phyloP scores from a whole-genome alignment of 805 yeast species.

The Monosporozyma siamensis region DNA sequence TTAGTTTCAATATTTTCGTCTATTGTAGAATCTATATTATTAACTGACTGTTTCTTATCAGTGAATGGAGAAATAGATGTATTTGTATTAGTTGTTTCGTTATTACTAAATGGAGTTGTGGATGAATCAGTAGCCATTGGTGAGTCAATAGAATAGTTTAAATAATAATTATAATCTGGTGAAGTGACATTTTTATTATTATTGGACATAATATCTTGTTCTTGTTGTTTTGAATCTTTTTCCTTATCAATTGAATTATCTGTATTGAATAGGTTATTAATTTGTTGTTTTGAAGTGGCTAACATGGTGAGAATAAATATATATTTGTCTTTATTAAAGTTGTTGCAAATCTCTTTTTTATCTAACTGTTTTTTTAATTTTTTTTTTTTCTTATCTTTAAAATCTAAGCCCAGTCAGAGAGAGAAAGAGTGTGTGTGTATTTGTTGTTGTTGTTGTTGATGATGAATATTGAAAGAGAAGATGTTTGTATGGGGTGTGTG shows the following conservation, averaged over 20 bases:
- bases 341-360: not conserved
- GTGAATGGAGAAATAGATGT: no score
- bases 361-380: no score
- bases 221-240: not conserved
- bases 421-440: no score
- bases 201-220: not conserved
- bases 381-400: no score
- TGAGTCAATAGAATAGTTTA: slow-evolving; percentile 4
- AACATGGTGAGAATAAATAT: no score
- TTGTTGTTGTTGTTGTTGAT: no score
- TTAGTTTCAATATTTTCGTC: not conserved
- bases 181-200: not conserved
- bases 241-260: not conserved
- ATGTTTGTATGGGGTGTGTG: no score
- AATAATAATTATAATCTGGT: slow-evolving; percentile 3
- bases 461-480: no score
- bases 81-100: slow-evolving; percentile 1
- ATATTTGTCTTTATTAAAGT: no score
- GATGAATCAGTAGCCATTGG: slow-evolving; percentile 4
- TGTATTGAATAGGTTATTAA: not conserved
- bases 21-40: not conserved
- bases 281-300: slow-evolving; percentile 1
- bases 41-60: no score
- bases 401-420: no score
- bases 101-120: slow-evolving; percentile 3